Percentiles rank a stretch among this genome's conserved stretches.
These are phyloP conservation scores for Plectosphaerella plurivora DNA, from an alignment of 2,329 filamentous ascomycete species.

Conservation along the genomic window DNA sequence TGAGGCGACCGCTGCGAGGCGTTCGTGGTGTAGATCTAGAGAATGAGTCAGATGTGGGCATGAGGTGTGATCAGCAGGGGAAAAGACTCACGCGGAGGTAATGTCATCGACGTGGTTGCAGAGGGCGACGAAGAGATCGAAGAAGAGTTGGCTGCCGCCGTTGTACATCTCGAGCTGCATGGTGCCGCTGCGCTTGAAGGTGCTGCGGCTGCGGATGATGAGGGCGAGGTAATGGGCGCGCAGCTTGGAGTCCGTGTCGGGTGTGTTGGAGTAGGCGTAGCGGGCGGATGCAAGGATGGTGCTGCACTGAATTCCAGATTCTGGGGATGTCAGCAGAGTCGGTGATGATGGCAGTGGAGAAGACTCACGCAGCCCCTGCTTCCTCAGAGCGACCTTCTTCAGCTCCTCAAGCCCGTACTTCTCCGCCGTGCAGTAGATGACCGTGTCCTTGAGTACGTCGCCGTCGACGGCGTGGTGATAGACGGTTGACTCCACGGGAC, in stretches of 20 bases:
- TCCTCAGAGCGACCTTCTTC: slow-evolving; percentile 78
- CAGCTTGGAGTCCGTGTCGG: slow-evolving; percentile 85
- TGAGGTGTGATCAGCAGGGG: neutral
- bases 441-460: slow-evolving; percentile 78
- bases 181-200: slow-evolving; percentile 89
- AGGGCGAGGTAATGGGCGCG: slow-evolving; percentile 87
- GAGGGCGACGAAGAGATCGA: slow-evolving; percentile 89
- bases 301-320: slow-evolving; percentile 76
- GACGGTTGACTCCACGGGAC: slow-evolving; percentile 58
- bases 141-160: slow-evolving; percentile 79
- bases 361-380: slow-evolving; percentile 74
- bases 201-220: slow-evolving; percentile 81
- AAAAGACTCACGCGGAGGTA: slow-evolving; percentile 46
- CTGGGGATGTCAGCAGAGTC: slow-evolving; percentile 22
- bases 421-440: slow-evolving; percentile 85
- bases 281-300: slow-evolving; percentile 85
- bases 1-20: slow-evolving; percentile 34
- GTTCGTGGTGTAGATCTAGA: slow-evolving; percentile 27
- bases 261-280: slow-evolving; percentile 84
- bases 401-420: slow-evolving; percentile 80
- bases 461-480: slow-evolving; percentile 61
- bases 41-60: slow-evolving; percentile 7
- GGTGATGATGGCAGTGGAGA: neutral
- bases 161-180: slow-evolving; percentile 95
- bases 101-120: slow-evolving; percentile 83